Conservation (phyloP, 345 rosid genomes). For the Sapria himalayana region DNA sequence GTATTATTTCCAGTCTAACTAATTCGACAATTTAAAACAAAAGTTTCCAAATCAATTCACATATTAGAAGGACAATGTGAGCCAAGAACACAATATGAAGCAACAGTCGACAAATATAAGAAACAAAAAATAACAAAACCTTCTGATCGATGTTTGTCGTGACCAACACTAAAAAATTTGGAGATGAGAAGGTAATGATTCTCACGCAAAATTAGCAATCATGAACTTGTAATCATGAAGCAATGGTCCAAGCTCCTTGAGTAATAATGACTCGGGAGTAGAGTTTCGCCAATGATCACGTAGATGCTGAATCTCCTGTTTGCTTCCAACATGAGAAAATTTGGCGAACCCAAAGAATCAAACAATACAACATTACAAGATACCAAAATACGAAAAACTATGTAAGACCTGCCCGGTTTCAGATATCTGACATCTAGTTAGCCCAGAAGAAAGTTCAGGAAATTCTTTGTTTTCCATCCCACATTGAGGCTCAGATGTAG, state of each 20-base stretch:
- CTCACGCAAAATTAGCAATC: conserved; percentile 42
- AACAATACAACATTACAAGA: conserved; percentile 7
- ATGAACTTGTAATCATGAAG: conserved; percentile 79
- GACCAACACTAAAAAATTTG: too few species aligned
- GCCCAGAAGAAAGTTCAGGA: conserved; percentile 38
- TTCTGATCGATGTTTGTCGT: too few species aligned
- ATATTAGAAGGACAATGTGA: too few species aligned
- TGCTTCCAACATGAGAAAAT: conserved; percentile 9
- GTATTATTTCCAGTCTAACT: too few species aligned
- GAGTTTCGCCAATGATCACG: conserved; percentile 68
- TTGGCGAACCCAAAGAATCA: conserved; percentile 7
- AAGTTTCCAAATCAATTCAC: too few species aligned
- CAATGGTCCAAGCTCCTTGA: conserved; percentile 68
- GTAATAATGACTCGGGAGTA: conserved; percentile 27
- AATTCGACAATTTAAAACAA: too few species aligned
- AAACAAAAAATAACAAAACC: too few species aligned
- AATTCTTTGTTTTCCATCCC: conserved; percentile 63
- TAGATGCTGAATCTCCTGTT: conserved; percentile 36
- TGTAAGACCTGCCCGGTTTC: conserved; percentile 22
- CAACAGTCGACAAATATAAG: too few species aligned
- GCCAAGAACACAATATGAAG: too few species aligned
- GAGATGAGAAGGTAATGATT: background rate
- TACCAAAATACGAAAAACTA: conserved; percentile 8
- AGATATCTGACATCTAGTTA: conserved; percentile 23
- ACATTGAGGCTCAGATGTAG: conserved; percentile 22